A percentile compares a stretch with the other conserved stretches of the same genome.
phyloP scores from a whole-genome alignment of 2,329 filamentous ascomycete genomes.

The Monosporascus sp. region DNA sequence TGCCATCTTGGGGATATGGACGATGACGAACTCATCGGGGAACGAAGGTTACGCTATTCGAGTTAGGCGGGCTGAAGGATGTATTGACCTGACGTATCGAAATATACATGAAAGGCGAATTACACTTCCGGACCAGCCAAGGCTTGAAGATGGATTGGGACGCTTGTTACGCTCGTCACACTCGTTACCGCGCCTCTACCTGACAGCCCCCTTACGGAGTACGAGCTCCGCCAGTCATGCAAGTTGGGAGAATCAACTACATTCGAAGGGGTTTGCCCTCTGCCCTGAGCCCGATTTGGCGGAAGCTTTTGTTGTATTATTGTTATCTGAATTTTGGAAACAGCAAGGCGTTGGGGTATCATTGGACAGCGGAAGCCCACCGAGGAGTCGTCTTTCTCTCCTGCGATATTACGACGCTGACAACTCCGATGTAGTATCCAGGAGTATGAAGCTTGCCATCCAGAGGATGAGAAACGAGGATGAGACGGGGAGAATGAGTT shows the following conservation, averaged over 20 bases:
- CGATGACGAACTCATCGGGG: too few relatives aligned
- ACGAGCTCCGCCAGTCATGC: too few relatives aligned
- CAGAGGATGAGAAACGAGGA: neutral
- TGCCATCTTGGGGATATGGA: neutral
- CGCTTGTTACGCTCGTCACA: too few relatives aligned
- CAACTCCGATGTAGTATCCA: neutral
- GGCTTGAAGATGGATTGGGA: too few relatives aligned
- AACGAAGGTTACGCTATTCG: too few relatives aligned
- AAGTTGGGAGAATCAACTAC: neutral
- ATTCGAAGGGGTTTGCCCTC: neutral
- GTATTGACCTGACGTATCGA: too few relatives aligned
- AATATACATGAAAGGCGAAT: too few relatives aligned
- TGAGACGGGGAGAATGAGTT: neutral
- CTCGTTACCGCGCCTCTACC: too few relatives aligned
- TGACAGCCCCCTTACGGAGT: too few relatives aligned
- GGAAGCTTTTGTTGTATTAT: neutral
- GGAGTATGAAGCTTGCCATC: neutral
- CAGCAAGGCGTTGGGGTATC: constrained; percentile 17
- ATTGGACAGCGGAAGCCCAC: neutral
- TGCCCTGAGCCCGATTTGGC: neutral
- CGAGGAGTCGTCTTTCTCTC: too few relatives aligned
- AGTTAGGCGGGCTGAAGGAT: too few relatives aligned
- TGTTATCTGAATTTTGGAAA: constrained; percentile 8
- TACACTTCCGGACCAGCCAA: too few relatives aligned
- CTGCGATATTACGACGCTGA: neutral